Conservation (phyloP, 177 flowering plant species). For the Vitis hybrid region DNA sequence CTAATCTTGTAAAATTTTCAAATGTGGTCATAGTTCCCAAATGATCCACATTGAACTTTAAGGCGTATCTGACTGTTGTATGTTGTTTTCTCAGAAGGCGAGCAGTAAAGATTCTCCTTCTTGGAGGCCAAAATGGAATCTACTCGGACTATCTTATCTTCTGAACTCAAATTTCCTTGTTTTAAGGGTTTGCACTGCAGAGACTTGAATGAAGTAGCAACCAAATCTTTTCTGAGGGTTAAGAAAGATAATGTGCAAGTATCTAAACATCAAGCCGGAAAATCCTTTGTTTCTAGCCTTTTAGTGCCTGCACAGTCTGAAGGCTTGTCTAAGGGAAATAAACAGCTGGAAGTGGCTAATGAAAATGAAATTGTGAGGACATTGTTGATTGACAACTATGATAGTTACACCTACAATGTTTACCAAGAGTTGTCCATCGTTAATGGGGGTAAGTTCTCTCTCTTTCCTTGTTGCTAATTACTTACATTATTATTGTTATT, state of each 20-base stretch:
- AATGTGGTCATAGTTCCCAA: too few relatives aligned
- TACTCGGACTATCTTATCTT: constrained; percentile 1
- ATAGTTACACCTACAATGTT: constrained; percentile 95
- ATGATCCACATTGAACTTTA: too few relatives aligned
- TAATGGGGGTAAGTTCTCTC: constrained; percentile 71
- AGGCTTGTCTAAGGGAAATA: constrained; percentile 41
- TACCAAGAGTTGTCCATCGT: constrained; percentile 80
- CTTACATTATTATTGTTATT: too few relatives aligned
- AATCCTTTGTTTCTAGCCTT: constrained; percentile 37
- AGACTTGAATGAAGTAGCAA: not conserved
- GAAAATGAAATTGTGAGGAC: constrained; percentile 68
- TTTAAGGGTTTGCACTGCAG: constrained; percentile 12
- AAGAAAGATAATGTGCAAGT: constrained; percentile 10
- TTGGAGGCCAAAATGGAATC: too few relatives aligned
- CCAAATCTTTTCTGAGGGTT: constrained; percentile 8
- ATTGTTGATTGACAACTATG: constrained; percentile 92
- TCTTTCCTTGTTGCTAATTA: not conserved
- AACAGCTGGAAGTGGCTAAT: constrained; percentile 27
- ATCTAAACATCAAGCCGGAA: constrained; percentile 15
- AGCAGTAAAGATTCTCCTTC: too few relatives aligned
- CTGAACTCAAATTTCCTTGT: constrained; percentile 19
- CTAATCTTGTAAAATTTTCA: too few relatives aligned
- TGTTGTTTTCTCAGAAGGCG: too few relatives aligned
- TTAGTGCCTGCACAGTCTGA: constrained; percentile 47
- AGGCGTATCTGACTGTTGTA: too few relatives aligned